Base-by-base conservation (phyloP, 2,329 filamentous ascomycete species). In the Penicillium sumatraense region DNA sequence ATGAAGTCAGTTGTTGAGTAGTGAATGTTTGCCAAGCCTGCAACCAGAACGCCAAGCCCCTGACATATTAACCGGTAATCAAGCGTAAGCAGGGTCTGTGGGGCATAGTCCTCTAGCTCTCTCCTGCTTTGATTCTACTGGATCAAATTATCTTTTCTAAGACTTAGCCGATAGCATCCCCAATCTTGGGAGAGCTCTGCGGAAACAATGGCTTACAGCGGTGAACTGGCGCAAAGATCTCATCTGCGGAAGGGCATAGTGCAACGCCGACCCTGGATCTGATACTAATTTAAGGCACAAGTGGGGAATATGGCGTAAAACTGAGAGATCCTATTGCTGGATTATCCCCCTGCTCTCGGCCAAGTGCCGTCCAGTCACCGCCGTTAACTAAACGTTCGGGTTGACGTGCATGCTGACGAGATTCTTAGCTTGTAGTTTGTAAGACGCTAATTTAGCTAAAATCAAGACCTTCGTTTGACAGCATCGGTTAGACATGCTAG, bases 361-460 rank as follows among this genome's bases (percentile, higher is more conserved):
- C 16, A 46, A 20, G 10, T 31, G 11, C 42, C 42, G 26, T 27
- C 11, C 16, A 46, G 42, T 29, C 21, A 46, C 42, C 42, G 42
- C 58, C 42, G 21, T 54, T 38, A 5, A n/a, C 40, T 48, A 21
- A 24, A 35, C 10, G 33, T 54, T 53, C 24, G 35, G 38, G 33
- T 42, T 48, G 51, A 50, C 51, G 33, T 56, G 53, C 33, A 55
- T 45, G 54, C 51, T 57, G 46, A 57, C 54, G 14, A 33, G 20
- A 18, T 20, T 20, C 41, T 57, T 53, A 48, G 46, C 49, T 13
- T 24, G 40, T 47, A 47, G 33, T 54, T 50, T 50, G 54, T 57
- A 14, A 57, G 35, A 35, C 41, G 23, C 45, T 36, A 57, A 50
- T 41, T 53, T 27, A 42, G 40, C 45, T 49, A 50, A 47, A 49